Percentiles rank a stretch among this genome's conserved stretches.
Evolutionary conservation across 1,139 yeast genomes (phyloP).

Genomic region (Kurtzmaniella quercitrusa): DNA sequence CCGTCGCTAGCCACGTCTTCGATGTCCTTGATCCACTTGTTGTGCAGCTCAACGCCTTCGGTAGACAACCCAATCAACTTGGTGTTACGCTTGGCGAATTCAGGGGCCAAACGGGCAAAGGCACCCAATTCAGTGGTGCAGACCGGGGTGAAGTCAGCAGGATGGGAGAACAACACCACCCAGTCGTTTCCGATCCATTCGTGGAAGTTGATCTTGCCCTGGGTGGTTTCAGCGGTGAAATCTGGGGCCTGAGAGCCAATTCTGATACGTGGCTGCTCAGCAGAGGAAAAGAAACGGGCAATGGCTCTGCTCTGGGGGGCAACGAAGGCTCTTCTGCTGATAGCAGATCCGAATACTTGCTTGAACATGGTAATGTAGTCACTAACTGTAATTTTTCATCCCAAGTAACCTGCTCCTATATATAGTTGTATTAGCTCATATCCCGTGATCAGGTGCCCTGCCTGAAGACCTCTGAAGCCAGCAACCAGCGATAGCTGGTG

Average conservation of each 20-base stretch:
- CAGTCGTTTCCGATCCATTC: constrained; percentile 71
- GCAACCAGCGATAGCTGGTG: neutral
- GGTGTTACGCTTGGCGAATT: constrained; percentile 70
- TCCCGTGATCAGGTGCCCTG: neutral
- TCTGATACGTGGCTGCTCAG: constrained; percentile 67
- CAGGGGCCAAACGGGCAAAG: constrained; percentile 78
- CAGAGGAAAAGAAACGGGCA: constrained; percentile 40
- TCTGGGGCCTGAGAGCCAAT: constrained; percentile 71
- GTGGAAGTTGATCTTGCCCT: constrained; percentile 73
- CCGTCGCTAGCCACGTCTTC: constrained; percentile 60
- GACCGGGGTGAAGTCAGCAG: constrained; percentile 86
- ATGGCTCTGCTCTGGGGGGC: constrained; percentile 6
- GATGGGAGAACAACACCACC: constrained; percentile 81
- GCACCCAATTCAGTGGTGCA: constrained; percentile 91
- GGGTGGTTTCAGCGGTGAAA: constrained; percentile 68
- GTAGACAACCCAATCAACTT: constrained; percentile 79
- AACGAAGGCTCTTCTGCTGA: constrained; percentile 2
- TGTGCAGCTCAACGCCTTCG: constrained; percentile 65
- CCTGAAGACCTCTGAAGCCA: too few species aligned
- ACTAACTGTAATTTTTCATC: neutral
- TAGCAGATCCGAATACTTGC: constrained; percentile 5
- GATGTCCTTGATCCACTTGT: constrained; percentile 79
- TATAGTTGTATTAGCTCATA: neutral
- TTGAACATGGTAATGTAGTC: constrained; percentile 1
- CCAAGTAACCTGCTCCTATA: neutral